Evolutionary conservation across 1,139 yeast species (phyloP).

Genomic region (Torulaspora globosa): DNA sequence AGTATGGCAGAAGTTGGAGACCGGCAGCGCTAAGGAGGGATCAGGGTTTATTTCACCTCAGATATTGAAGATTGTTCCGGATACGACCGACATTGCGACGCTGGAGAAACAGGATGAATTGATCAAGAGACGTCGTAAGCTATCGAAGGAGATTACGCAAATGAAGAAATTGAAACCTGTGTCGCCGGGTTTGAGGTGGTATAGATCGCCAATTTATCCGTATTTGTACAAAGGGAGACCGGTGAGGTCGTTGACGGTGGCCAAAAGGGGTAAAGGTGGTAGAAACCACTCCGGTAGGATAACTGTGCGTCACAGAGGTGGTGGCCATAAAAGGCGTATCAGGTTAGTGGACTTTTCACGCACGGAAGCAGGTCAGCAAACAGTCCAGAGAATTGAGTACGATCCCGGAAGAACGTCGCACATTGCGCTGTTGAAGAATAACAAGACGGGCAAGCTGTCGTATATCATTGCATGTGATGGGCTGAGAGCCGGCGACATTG

Average conservation of each 20-base stretch:
- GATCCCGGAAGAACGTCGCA: constrained; percentile 96
- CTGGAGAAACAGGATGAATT: constrained; percentile 76
- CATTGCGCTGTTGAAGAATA: constrained; percentile 76
- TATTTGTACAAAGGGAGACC: constrained; percentile 87
- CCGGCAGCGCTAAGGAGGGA: constrained; percentile 1
- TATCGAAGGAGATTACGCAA: constrained; percentile 64
- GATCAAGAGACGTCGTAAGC: constrained; percentile 66
- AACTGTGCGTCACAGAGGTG: constrained; percentile 93
- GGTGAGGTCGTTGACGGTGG: constrained; percentile 65
- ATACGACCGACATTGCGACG: constrained; percentile 52
- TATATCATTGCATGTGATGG: constrained; percentile 93
- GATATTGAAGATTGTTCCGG: constrained; percentile 41
- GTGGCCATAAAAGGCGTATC: constrained; percentile 88
- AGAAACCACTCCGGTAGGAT: constrained; percentile 86
- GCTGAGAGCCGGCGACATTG: constrained; percentile 83
- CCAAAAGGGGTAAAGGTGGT: constrained; percentile 76
- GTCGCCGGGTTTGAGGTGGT: constrained; percentile 89
- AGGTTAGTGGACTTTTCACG: constrained; percentile 79
- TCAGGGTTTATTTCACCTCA: constrained; percentile 20
- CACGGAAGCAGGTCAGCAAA: constrained; percentile 62
- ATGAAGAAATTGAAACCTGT: constrained; percentile 75
- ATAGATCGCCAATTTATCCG: constrained; percentile 79
- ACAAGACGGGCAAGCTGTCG: constrained; percentile 57
- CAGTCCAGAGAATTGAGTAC: constrained; percentile 84
- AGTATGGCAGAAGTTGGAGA: constrained; percentile 8